Base-by-base conservation (phyloP, 306 rosid species). In the Pueraria montana region DNA sequence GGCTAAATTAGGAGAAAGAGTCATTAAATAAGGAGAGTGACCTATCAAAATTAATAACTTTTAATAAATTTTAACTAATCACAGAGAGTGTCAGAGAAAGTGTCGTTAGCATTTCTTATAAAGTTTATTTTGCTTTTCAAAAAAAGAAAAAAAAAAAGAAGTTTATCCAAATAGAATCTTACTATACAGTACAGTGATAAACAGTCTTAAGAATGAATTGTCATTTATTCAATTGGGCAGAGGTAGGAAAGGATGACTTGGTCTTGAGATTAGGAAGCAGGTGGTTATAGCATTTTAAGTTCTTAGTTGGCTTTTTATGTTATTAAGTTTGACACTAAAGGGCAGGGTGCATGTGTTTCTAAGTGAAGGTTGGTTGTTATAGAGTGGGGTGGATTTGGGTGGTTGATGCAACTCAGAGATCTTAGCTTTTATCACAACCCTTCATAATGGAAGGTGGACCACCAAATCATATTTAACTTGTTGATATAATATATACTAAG, bases 391-490 rank as follows among this genome's bases (percentile, higher is more conserved):
- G 68, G 78, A 50, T 58, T 64, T 40, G 70, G 82, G 87, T 86
- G 63, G 89, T 74, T 82, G 87, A 80, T 42, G 40, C 87, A 59
- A 85, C 76, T 83, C 77, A 86, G 77, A 52, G 23, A 67, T 34
- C 77, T 58, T 64, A 69, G 69, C 76, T 56, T 49, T 56, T 17
- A 66, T 66, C 38, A 46, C 65, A 62, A 8, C 30, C 77, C 32
- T 49, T 74, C 32, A 26, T 16, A 14, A 23, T n/a, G 50, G 5
- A 42, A 66, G 45, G 79, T 48, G 84, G 74, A 75, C 83, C 80
- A 42, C 79, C 65, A 43, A 66, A 56, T 30, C 45, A 50, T 53
- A 42, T 67, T 82, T 67, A 68, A n/a, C 72, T 34, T 48, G 53
- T 32, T 77, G 17, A 26, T 26, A 43, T 16, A 40, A 38, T 75